Base-by-base conservation (phyloP, 768 basidiomycete species). In the Panaeolus cyanescens region DNA sequence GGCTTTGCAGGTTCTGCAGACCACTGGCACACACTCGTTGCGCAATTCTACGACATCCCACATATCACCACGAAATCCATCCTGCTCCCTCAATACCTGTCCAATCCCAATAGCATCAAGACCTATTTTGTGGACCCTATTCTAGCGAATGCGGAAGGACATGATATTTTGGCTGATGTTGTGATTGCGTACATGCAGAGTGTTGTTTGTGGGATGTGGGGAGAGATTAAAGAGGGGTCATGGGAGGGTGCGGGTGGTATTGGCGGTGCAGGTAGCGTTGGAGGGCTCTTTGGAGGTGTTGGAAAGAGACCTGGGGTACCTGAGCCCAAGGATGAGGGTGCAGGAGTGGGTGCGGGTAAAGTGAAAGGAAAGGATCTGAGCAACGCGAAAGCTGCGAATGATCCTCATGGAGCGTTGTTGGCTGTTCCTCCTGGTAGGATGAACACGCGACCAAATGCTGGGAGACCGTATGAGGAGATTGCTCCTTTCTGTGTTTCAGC, bases 1-100 rank as follows among this genome's bases (percentile, higher is more conserved):
- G 96, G 95, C 1, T 97, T 92, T 69, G 87, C 87, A 3, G 96
- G 96, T 1, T 50, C 45, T 28, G 91, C 96, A 1, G 96, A 97
- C 70, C 86, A 93, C 67, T 88, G 87, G 81, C 96, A 99, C 73
- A 89, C 83, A 64, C 77, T 91, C 59, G 95, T 98, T 1, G 93
- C 97, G 1, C 95, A 96, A 71, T 99, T 95, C 79, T 99, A 99
- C 78, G 97, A 99, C 71, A 86, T 98, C 28, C 96, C 96, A 0
- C 93, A 99, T 72, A 79, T 99, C 68, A 92, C 90, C 74, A 84
- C 87, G 62, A 96, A 96, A 74, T 85, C 94, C 12, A 76, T 91
- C 31, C 73, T 96, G 2, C 96, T 93, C 75, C 85, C 90, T 4
- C 80, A 87, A 59, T 98, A 95, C 76, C 88, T 99, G 74, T 73